These are phyloP conservation scores for Aspergillus homomorphus DNA, from an alignment of 495 filamentous ascomycete species.

Conservation along the genomic window DNA sequence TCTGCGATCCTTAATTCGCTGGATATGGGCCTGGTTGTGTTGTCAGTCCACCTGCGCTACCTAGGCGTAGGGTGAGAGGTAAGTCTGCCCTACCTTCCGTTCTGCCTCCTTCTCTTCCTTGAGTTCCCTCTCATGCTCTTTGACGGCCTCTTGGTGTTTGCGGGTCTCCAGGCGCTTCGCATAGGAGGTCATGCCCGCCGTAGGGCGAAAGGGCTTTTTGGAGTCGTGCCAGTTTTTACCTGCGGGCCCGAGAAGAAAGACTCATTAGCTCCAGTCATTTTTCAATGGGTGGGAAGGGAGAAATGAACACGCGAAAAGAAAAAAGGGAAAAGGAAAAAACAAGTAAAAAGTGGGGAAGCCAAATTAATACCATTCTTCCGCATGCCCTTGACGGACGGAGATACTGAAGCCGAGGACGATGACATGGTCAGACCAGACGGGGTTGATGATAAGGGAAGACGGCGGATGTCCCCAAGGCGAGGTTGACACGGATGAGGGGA, in stretches of 20 bases:
- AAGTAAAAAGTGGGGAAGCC: slow-evolving; percentile 14
- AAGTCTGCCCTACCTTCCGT: slow-evolving; percentile 59
- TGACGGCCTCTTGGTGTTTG: slow-evolving; percentile 65
- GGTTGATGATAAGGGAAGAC: neutral
- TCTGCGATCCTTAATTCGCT: slow-evolving; percentile 76
- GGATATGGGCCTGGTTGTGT: slow-evolving; percentile 59
- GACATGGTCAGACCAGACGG: slow-evolving; percentile 24
- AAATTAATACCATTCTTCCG: slow-evolving; percentile 44
- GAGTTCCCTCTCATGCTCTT: slow-evolving; percentile 89
- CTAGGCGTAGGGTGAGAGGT: neutral
- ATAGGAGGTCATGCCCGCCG: slow-evolving; percentile 70
- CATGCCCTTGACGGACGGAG: slow-evolving; percentile 35
- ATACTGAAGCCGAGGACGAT: slow-evolving; percentile 19
- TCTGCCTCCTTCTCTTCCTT: slow-evolving; percentile 92
- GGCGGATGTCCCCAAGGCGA: neutral
- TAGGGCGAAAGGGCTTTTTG: slow-evolving; percentile 85
- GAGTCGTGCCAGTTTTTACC: slow-evolving; percentile 91
- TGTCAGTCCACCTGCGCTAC: slow-evolving; percentile 7
- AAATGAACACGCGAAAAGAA: neutral
- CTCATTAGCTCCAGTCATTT: slow-evolving; percentile 17
- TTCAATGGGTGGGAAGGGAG: neutral
- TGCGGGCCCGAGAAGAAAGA: slow-evolving; percentile 36
- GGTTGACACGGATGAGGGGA: neutral
- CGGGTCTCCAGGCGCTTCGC: slow-evolving; percentile 66
- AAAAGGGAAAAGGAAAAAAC: slow-evolving; percentile 9